phyloP scores from a whole-genome alignment of 23 red algal species.

The Gracilaria vermiculophylla region DNA sequence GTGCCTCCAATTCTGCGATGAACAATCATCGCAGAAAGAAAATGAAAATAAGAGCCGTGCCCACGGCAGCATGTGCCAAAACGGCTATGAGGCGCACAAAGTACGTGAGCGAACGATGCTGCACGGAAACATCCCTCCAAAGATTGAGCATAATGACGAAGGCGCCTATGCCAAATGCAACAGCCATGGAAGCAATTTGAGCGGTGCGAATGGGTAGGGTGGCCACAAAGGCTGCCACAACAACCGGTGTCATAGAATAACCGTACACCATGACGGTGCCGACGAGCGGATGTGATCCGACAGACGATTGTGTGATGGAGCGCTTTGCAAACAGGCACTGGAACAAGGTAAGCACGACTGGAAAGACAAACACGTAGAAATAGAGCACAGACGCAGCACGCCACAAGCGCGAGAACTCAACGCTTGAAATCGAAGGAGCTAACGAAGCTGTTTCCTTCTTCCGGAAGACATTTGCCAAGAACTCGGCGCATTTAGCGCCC shows the following conservation, averaged over 20 bases:
- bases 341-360: slow-evolving; percentile 56
- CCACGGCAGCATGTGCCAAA: slow-evolving; percentile 56
- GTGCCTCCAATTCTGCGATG: no score
- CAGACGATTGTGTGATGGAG: slow-evolving; percentile 21
- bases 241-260: slow-evolving; percentile 80
- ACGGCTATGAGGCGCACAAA: slow-evolving; percentile 66
- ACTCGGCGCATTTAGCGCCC: slow-evolving; percentile 46
- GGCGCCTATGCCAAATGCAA: slow-evolving; percentile 58
- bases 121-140: slow-evolving; percentile 65
- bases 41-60: slow-evolving; percentile 46
- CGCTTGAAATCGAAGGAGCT: neutral
- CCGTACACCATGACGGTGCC: slow-evolving; percentile 82
- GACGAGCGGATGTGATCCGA: slow-evolving; percentile 21
- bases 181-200: slow-evolving; percentile 69
- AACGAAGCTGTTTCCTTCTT: slow-evolving; percentile 51
- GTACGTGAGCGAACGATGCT: slow-evolving; percentile 60
- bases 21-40: slow-evolving; percentile 29
- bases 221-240: slow-evolving; percentile 65
- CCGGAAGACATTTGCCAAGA: slow-evolving; percentile 63
- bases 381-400: slow-evolving; percentile 64
- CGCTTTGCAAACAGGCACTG: slow-evolving; percentile 69
- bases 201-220: slow-evolving; percentile 62
- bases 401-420: slow-evolving; percentile 69
- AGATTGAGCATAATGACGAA: slow-evolving; percentile 73
- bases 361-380: slow-evolving; percentile 75